Base-by-base conservation (phyloP, 208 protist species). In the Trypanosoma brucei region DNA sequence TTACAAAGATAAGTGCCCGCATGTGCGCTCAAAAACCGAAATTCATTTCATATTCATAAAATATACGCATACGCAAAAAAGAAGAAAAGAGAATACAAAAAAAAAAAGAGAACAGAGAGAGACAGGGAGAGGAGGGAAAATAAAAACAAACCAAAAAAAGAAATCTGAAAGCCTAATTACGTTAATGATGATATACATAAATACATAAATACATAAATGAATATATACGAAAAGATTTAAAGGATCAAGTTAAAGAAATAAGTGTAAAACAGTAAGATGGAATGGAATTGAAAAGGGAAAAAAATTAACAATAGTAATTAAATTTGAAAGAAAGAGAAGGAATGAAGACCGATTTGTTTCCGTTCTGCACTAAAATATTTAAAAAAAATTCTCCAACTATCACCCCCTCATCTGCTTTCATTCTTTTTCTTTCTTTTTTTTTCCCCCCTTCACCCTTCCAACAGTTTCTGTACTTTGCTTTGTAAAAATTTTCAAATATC, bases 121-220 rank as follows among this genome's bases (percentile, higher is more conserved):
- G 9, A 31, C 7, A 51, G 14, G 14, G 9, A 48, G 14, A 48
- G 14, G 9, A 48, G 22, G 22, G 0, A 22, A 22, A 22, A 22
- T 22, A 22, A 22, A 22, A 22, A 22, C 22, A 22, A 22, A 48
- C 0, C 8, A 8, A 48, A 8, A 48, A 60, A 9, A 60, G n/a
- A 33, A 14, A 8, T 50, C 11, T 33, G 30, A 11, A 31, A 4
- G 39, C 7, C 7, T 40, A 22, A 55, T 55, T 9, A 63, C 54
- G 13, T 54, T 51, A 55, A 63, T 55, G 38, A 22, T 22, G 40
- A 59, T 59, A 39, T n/a, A n/a, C n/a, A n/a, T n/a, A n/a, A n/a
- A 55, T 54, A 63, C 7, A 55, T 22, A 22, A 22, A 22, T 22
- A 22, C 22, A 22, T 22, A 22, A 22, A 22, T 22, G 22, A 22